Percentiles rank a stretch among this genome's conserved stretches.
These are phyloP conservation scores for Aristolochia contorta DNA, from an alignment of 164 flowering plant genomes.

Conservation along the genomic window DNA sequence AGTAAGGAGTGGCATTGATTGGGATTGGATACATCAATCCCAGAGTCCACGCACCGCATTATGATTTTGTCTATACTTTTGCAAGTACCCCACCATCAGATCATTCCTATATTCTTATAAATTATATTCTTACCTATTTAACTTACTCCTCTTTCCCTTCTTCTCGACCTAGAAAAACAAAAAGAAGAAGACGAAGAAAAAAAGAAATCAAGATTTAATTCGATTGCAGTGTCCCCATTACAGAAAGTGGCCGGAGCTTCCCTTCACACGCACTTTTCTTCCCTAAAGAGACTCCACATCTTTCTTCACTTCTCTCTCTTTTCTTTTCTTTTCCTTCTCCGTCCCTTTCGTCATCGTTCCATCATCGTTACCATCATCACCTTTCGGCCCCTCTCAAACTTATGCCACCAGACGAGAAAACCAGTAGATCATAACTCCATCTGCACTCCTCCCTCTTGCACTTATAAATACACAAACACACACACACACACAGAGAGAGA, in stretches of 20 bases:
- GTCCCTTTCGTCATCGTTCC: constrained; percentile 24
- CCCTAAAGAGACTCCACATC: neutral
- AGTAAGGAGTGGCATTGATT: no score
- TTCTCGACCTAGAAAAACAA: neutral
- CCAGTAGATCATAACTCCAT: no score
- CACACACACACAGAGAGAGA: no score
- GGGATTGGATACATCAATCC: no score
- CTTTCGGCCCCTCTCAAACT: neutral
- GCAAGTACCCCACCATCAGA: no score
- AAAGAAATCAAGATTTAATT: constrained; percentile 1
- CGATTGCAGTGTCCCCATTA: constrained; percentile 2
- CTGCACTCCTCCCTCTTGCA: no score
- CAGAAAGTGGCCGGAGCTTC: constrained; percentile 4
- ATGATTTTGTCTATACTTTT: no score
- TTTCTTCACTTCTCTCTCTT: constrained; percentile 7
- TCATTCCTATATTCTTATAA: no score
- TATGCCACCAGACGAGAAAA: neutral
- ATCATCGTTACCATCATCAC: constrained; percentile 39
- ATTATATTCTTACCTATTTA: no score
- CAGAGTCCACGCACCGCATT: no score
- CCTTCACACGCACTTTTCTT: constrained; percentile 5
- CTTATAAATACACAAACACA: no score
- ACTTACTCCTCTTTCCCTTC: no score
- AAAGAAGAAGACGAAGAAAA: neutral
- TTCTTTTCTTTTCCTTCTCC: neutral